Evolutionary conservation across 208 protist species (phyloP).

Genomic region (Leptomonas seymouri): DNA sequence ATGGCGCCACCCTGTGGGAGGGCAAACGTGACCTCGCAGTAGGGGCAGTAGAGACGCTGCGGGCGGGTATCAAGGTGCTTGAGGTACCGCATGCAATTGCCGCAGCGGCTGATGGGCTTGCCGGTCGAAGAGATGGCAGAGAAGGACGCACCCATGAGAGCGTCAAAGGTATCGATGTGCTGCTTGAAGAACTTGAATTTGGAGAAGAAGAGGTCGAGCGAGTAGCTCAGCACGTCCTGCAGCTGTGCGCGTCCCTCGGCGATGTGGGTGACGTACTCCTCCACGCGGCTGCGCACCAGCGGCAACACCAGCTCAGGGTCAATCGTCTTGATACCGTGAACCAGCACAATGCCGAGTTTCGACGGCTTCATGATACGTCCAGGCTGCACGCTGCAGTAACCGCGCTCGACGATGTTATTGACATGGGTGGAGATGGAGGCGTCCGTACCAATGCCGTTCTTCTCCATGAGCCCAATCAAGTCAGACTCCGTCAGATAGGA

Average conservation of each 20-base stretch:
- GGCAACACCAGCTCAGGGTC: slow-evolving; percentile 95
- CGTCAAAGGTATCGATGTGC: slow-evolving; percentile 93
- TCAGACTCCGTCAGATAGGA: slow-evolving; percentile 97
- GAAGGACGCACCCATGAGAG: slow-evolving; percentile 95
- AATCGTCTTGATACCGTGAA: slow-evolving; percentile 94
- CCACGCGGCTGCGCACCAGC: slow-evolving; percentile 90
- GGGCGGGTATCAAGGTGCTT: slow-evolving; percentile 85
- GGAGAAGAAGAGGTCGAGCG: slow-evolving; percentile 79
- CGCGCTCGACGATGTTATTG: slow-evolving; percentile 94
- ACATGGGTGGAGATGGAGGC: slow-evolving; percentile 99
- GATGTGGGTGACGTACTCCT: slow-evolving; percentile 93
- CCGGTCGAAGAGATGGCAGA: slow-evolving; percentile 75
- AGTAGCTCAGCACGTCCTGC: slow-evolving; percentile 82
- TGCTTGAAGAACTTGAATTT: slow-evolving; percentile 94
- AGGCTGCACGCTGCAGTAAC: slow-evolving; percentile 88
- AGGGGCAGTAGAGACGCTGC: slow-evolving; percentile 93
- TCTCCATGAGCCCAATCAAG: slow-evolving; percentile 98
- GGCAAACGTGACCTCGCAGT: slow-evolving; percentile 93
- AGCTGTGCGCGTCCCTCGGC: slow-evolving; percentile 88
- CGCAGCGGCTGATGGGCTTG: slow-evolving; percentile 90
- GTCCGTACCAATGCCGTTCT: slow-evolving; percentile 98
- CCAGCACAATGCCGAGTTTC: slow-evolving; percentile 93
- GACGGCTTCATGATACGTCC: slow-evolving; percentile 92
- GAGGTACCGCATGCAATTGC: slow-evolving; percentile 93
- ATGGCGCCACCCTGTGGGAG: slow-evolving; percentile 89